Evolutionary conservation across 768 basidiomycete genomes (phyloP).

Genomic region (Termitomyces titanicus): DNA sequence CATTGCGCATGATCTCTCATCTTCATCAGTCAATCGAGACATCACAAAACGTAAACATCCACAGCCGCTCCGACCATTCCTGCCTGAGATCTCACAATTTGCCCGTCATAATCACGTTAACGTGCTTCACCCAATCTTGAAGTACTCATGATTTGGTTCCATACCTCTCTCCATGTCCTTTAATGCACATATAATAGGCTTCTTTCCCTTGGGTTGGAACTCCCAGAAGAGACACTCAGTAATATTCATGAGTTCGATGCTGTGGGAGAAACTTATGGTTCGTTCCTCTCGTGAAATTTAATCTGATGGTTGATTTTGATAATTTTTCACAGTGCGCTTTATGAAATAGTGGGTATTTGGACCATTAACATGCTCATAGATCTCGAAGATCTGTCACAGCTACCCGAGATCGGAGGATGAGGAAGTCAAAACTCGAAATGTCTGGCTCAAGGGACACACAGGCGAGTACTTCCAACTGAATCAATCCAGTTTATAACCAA

Average conservation of each 20-base stretch:
- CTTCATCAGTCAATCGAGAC: slow-evolving; percentile 29
- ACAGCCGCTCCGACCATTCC: slow-evolving; percentile 27
- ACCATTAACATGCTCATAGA: neutral
- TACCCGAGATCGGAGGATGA: slow-evolving; percentile 40
- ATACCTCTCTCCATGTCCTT: too few species aligned
- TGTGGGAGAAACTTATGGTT: neutral
- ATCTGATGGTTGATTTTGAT: too few species aligned
- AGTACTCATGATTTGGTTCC: too few species aligned
- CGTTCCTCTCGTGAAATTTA: neutral
- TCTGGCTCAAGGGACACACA: slow-evolving; percentile 51
- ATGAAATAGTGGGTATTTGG: slow-evolving; percentile 41
- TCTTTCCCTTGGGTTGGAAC: neutral
- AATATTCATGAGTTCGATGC: too few species aligned
- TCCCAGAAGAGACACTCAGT: neutral
- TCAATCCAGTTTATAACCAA: neutral
- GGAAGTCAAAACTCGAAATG: slow-evolving; percentile 38
- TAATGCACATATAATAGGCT: neutral
- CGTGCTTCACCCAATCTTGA: slow-evolving; percentile 22
- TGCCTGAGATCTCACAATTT: slow-evolving; percentile 35
- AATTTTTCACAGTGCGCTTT: slow-evolving; percentile 30
- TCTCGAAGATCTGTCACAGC: slow-evolving; percentile 19
- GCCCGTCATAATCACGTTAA: slow-evolving; percentile 32
- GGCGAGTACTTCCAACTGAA: slow-evolving; percentile 20
- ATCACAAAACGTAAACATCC: slow-evolving; percentile 31
- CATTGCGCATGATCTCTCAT: neutral